Evolutionary conservation across 2,329 filamentous ascomycete species (phyloP).

Genomic region (Didymella glomerata): DNA sequence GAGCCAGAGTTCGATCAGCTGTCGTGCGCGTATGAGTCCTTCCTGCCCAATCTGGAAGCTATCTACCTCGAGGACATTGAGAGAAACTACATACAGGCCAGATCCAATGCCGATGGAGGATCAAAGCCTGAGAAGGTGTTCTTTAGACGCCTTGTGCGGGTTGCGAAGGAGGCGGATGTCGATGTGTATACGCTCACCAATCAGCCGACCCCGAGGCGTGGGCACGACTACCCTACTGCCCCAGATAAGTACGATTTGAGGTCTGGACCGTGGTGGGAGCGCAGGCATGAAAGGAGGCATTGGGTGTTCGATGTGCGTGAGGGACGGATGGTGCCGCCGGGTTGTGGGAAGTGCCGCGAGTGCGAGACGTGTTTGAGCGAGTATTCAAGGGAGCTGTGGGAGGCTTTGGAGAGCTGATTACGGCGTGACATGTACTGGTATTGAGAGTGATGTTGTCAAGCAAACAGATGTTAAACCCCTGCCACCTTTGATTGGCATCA

Average conservation of each 20-base stretch:
- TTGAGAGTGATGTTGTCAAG: too few relatives aligned
- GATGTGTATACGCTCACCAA: conserved; percentile 25
- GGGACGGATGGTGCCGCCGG: conserved; percentile 14
- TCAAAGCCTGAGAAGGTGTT: background rate
- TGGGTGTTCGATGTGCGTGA: conserved; percentile 23
- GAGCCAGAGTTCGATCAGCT: background rate
- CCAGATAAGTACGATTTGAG: conserved; percentile 17
- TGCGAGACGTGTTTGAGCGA: conserved; percentile 14
- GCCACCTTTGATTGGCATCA: too few relatives aligned
- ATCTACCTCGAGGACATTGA: conserved; percentile 19
- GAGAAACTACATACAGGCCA: background rate
- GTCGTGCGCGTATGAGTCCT: background rate
- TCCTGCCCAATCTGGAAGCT: background rate
- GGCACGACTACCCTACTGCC: conserved; percentile 15
- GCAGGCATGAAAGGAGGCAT: conserved; percentile 10
- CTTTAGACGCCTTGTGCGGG: conserved; percentile 18
- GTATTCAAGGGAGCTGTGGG: conserved; percentile 21
- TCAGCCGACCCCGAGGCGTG: background rate
- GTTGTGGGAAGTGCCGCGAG: conserved; percentile 22
- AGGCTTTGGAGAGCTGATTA: background rate
- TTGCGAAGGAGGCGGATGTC: conserved; percentile 10
- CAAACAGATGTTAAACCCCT: too few relatives aligned
- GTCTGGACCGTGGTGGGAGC: conserved; percentile 18
- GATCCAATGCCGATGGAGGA: background rate
- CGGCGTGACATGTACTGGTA: too few relatives aligned